Evolutionary conservation across 306 rosid species (phyloP).

Genomic region (Abrus pulchellus): DNA sequence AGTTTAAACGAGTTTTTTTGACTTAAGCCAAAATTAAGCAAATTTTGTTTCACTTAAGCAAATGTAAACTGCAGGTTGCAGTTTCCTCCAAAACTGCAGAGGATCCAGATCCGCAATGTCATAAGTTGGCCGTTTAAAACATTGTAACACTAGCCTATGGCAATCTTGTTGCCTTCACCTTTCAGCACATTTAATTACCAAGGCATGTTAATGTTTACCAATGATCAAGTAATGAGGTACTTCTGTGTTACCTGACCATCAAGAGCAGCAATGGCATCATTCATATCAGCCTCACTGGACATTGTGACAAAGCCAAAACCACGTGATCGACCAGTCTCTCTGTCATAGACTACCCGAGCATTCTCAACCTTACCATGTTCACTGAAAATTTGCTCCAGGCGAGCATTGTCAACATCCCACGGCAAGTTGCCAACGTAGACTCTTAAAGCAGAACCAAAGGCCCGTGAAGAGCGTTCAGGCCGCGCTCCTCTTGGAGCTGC

Average conservation of each 20-base stretch:
- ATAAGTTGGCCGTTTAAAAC: not conserved
- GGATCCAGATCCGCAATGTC: not conserved
- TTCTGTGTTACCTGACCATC: slow-evolving; percentile 88
- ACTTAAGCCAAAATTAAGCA: too few species aligned
- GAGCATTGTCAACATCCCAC: slow-evolving; percentile 80
- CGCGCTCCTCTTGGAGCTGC: slow-evolving; percentile 87
- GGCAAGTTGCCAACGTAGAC: slow-evolving; percentile 92
- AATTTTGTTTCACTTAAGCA: too few species aligned
- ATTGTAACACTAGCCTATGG: not conserved
- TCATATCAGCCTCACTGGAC: slow-evolving; percentile 77
- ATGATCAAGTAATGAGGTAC: slow-evolving; percentile 17
- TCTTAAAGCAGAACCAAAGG: slow-evolving; percentile 56
- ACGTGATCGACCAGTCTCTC: slow-evolving; percentile 95
- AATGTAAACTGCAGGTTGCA: too few species aligned
- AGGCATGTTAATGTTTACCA: not conserved
- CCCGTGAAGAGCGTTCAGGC: slow-evolving; percentile 69
- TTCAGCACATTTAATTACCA: not conserved
- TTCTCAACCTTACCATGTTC: slow-evolving; percentile 81
- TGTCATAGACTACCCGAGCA: slow-evolving; percentile 82
- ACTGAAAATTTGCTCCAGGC: slow-evolving; percentile 76
- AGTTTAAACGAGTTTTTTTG: too few species aligned
- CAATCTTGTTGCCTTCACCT: not conserved
- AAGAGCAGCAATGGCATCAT: slow-evolving; percentile 89
- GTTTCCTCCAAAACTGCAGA: too few species aligned
- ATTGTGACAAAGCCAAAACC: slow-evolving; percentile 96